A percentile compares a stretch with the other conserved stretches of the same genome.
phyloP scores from a whole-genome alignment of 2,329 filamentous ascomycete genomes.

The Pestalotiopsis sp. region DNA sequence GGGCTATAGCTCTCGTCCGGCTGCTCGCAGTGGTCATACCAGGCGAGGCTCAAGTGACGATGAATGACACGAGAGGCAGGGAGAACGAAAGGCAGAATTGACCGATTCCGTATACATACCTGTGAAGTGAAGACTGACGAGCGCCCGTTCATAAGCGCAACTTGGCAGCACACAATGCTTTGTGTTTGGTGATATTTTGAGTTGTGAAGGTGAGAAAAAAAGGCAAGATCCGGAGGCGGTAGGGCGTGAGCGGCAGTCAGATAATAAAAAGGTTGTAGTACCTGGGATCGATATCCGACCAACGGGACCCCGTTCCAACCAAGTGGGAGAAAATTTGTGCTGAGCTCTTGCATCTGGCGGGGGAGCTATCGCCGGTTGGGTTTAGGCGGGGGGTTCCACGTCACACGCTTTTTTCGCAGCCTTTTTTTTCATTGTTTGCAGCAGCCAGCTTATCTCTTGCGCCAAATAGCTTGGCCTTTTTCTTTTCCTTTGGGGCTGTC shows the following conservation, averaged over 20 bases:
- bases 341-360: neutral
- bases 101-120: conserved; percentile 52
- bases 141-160: conserved; percentile 85
- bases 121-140: conserved; percentile 85
- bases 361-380: conserved; percentile 4
- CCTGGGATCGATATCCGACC: neutral
- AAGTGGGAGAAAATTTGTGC: conserved; percentile 15
- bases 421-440: neutral
- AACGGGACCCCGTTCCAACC: neutral
- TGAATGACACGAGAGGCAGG: conserved; percentile 9
- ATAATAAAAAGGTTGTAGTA: neutral
- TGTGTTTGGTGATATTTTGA: conserved; percentile 20
- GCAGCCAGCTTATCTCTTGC: neutral
- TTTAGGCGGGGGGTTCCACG: conserved; percentile 1
- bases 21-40: conserved; percentile 2
- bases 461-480: neutral
- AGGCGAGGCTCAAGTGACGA: neutral
- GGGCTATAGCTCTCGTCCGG: neutral
- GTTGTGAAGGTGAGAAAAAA: conserved; percentile 21
- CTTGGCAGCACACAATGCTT: conserved; percentile 31
- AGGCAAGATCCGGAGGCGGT: conserved; percentile 16
- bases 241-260: neutral
- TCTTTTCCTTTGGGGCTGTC: neutral
- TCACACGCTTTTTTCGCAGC: neutral
- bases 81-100: conserved; percentile 13